Evolutionary conservation across 2,329 filamentous ascomycete species (phyloP), one percentile per base, ranked within the genome.

Genomic region (Tolypocladium ophioglossoides): DNA sequence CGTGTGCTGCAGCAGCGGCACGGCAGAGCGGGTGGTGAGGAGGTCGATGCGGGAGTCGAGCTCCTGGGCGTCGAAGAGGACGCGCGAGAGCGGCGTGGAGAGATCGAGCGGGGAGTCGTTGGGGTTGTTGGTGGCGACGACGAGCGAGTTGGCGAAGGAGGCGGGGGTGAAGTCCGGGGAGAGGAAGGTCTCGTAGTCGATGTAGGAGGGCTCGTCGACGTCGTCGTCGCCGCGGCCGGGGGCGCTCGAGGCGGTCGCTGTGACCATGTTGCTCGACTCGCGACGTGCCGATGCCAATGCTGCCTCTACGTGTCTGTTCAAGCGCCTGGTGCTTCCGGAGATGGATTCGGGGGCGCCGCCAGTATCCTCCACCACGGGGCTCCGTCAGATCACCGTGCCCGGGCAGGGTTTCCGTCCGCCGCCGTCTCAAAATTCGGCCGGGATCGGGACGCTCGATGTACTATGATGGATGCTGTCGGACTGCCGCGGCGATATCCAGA

Each of bases 61-160:
- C 71, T 97, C 94, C 68, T 97, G 94, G 3, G 94, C 86, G 71
- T 99, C 94, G 72, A 99, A 99, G 8, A 97, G 83, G 6, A 96
- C 91, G 53, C 90, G 84, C 6, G 91, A 96, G 50, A 99, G 80
- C 3, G 94, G 92, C 18, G 94, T 97, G 7, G 91, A 92, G 55
- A 99, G 86, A 70, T 99, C 94, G 63, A 97, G 82, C 8, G 90
- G 87, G 2, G 86, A 86, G 72, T 97, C 94, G 61, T 86, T 89
- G 55, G 90, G 79, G 72, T 96, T 95, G 76, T 97, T 97, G 54
- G 92, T 97, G 40, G 85, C 80, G 55, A 91, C 83, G 50, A 97
- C 88, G 56, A 99, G 84, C 30, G 83, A 82, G 70, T 97, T 96
- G 63, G 94, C 92, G 66, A 97, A 96, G 18, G 80, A 73, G 22